Evolutionary conservation across 1,284 basidiomycete species (phyloP).

Genomic region (Ganoderma lucidum): DNA sequence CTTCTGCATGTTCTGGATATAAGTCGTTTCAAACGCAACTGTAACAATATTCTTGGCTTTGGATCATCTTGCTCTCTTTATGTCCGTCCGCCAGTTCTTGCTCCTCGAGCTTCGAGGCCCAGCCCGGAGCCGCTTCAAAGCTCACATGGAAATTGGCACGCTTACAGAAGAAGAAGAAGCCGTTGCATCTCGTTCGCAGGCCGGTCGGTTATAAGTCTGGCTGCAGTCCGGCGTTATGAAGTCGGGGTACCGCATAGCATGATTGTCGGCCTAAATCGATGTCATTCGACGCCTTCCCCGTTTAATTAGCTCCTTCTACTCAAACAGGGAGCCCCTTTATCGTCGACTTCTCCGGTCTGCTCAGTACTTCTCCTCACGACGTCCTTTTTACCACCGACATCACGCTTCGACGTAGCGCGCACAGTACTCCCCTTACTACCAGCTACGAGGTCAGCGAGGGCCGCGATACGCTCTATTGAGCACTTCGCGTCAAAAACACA

Average conservation of each 20-base stretch:
- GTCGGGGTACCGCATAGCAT: no score
- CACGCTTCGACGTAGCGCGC: background rate
- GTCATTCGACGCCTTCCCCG: no score
- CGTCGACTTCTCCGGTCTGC: no score
- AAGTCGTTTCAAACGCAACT: conserved; percentile 1
- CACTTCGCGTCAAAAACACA: background rate
- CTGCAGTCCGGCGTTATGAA: no score
- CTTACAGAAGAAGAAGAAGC: background rate
- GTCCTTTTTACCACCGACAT: background rate
- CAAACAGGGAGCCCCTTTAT: no score
- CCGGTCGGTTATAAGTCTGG: no score
- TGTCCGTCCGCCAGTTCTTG: background rate
- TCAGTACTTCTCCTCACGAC: no score
- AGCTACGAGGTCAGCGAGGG: background rate
- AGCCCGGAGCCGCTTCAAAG: background rate
- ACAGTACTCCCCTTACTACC: no score
- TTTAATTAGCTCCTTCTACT: no score
- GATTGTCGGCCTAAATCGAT: no score
- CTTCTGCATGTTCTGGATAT: conserved; percentile 7
- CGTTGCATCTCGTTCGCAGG: background rate
- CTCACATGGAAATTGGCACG: background rate
- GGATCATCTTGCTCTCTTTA: background rate
- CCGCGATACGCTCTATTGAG: background rate
- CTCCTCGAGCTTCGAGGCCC: background rate
- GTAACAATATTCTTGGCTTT: conserved; percentile 10